These are phyloP conservation scores for Geranomyces michiganensis DNA, from an alignment of 192 early-diverging fungal genomes.

Conservation along the genomic window DNA sequence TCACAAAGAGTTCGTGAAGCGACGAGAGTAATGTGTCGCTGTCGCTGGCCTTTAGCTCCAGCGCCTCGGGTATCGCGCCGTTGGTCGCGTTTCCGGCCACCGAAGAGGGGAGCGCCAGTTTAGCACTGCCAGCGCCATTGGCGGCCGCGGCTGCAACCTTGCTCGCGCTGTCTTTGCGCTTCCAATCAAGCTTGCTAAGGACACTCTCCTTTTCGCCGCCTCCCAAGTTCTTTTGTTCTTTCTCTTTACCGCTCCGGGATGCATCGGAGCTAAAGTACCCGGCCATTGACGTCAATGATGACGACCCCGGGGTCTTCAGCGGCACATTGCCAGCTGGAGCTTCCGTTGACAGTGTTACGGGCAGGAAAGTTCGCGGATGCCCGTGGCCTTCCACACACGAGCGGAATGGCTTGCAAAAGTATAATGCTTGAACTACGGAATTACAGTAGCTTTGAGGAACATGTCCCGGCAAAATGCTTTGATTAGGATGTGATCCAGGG, in stretches of 20 bases:
- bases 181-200: not conserved
- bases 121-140: not conserved
- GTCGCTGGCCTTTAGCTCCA: constrained; percentile 26
- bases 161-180: constrained; percentile 8
- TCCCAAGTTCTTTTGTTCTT: not conserved
- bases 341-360: constrained; percentile 31
- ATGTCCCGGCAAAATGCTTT: no score
- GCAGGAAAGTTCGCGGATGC: constrained; percentile 49
- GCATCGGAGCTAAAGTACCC: constrained; percentile 21
- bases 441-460: constrained; percentile 98
- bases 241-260: not conserved
- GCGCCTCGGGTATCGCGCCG: constrained; percentile 25
- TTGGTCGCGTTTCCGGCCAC: constrained; percentile 10
- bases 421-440: constrained; percentile 94
- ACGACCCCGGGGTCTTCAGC: constrained; percentile 24
- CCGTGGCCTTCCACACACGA: constrained; percentile 85
- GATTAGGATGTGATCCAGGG: no score
- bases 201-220: constrained; percentile 7
- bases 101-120: not conserved
- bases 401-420: constrained; percentile 92
- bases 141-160: not conserved
- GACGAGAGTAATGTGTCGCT: constrained; percentile 84
- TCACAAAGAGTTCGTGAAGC: constrained; percentile 83
- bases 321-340: constrained; percentile 40
- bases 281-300: constrained; percentile 10